These are phyloP conservation scores for Alternaria hordeiaustralica DNA, from an alignment of 2,329 filamentous ascomycete species.

Conservation along the genomic window DNA sequence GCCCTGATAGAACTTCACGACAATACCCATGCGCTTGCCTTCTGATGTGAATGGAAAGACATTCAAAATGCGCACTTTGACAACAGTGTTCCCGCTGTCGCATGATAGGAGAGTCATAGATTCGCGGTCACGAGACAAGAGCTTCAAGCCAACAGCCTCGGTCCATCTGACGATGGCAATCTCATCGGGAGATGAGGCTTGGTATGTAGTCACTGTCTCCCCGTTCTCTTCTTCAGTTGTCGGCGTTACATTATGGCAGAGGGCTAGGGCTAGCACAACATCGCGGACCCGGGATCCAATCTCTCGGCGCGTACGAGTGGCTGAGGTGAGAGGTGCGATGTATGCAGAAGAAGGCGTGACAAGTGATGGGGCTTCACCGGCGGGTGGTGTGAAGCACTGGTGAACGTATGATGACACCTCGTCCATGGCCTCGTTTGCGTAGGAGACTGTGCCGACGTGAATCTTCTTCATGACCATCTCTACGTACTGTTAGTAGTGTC, in stretches of 20 bases:
- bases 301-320: conserved; percentile 86
- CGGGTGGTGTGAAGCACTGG: conserved; percentile 72
- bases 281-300: conserved; percentile 94
- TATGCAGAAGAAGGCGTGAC: conserved; percentile 79
- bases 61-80: conserved; percentile 87
- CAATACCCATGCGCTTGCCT: conserved; percentile 96
- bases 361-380: conserved; percentile 52
- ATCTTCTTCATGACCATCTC: conserved; percentile 99
- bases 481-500: conserved; percentile 38
- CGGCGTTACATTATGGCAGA: conserved; percentile 97
- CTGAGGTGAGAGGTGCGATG: conserved; percentile 64
- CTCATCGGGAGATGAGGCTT: conserved; percentile 96
- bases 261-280: conserved; percentile 85
- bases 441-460: conserved; percentile 96
- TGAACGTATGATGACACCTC: conserved; percentile 87
- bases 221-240: conserved; percentile 85
- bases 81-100: conserved; percentile 73
- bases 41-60: conserved; percentile 98
- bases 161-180: conserved; percentile 98
- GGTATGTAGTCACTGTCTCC: conserved; percentile 79
- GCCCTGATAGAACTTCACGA: conserved; percentile 76
- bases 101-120: conserved; percentile 82
- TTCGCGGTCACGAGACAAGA: conserved; percentile 85
- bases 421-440: conserved; percentile 98
- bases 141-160: conserved; percentile 84